Evolutionary conservation across 1,139 yeast species (phyloP), one percentile per base, ranked within the genome.

Genomic region (Taphrina flavorubra): DNA sequence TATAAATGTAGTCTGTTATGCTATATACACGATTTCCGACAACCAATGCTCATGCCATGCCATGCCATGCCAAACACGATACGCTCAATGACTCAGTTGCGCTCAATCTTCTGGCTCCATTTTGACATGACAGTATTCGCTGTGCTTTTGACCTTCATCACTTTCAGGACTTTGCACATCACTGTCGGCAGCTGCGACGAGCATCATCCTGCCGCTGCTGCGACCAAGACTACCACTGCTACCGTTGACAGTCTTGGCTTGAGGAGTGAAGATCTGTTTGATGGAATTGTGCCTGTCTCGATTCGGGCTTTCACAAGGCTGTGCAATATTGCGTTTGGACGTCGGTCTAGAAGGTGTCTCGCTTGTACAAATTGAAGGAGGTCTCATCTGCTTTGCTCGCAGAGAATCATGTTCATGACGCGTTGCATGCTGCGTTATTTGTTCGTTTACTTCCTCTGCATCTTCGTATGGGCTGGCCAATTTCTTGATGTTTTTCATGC

Each of bases 391-490:
- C n/a, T 25, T 49, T 11, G 53, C 36, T 11, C 34, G 53, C n/a
- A 49, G 11, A 34, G 36, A 7, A 8, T 49, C 36, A n/a, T 44
- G 47, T n/a, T 44, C 47, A 16, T 13, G 13, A 8, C 8, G 47
- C 18, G 8, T 44, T n/a, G 47, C 8, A 14, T 44, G 18, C n/a
- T 25, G 36, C 20, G 37, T 20, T 14, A 8, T 16, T n/a, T 25
- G 55, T 13, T 20, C 34, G 13, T 44, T n/a, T 2, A 18, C 47
- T 25, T 60, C 65, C 42, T 62, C 65, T 2, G 59, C 65, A 16
- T 63, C 67, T 25, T 63, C 53, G 25, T 63, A 63, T 6, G 67
- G 67, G 31, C 62, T 58, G 20, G 31, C 53, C 36, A 20, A 25
- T 49, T 20, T 20, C 10, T 25, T 49, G 36, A 11, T 34, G 11